Percentiles rank a stretch among this genome's conserved stretches.
These are phyloP conservation scores for Alloteropsis angusta DNA, from an alignment of 202 grass and related monocot genomes.

Conservation along the genomic window DNA sequence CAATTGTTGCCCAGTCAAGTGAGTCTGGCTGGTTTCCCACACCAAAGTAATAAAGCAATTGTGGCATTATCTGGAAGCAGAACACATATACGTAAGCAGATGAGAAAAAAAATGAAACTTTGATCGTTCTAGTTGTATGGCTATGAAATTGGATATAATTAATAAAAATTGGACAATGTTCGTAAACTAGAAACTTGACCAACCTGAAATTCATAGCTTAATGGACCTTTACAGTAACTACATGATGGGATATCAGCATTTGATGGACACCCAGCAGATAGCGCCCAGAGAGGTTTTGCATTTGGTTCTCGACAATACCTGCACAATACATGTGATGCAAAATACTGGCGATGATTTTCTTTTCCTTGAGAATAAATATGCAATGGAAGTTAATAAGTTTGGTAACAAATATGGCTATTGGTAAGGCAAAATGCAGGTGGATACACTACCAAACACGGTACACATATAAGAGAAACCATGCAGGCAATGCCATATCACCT, in stretches of 20 bases:
- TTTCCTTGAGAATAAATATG: not conserved
- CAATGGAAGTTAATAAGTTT: slow-evolving; percentile 8
- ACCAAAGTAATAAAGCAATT: slow-evolving; percentile 74
- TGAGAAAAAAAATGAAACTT: not conserved
- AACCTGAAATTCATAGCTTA: slow-evolving; percentile 94
- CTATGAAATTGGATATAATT: not conserved
- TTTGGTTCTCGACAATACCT: slow-evolving; percentile 77
- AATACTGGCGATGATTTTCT: not conserved
- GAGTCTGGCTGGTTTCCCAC: slow-evolving; percentile 71
- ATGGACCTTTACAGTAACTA: slow-evolving; percentile 63
- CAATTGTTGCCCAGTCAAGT: slow-evolving; percentile 90
- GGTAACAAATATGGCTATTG: not conserved
- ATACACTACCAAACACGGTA: not conserved
- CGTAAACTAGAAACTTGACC: not conserved
- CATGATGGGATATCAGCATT: slow-evolving; percentile 58
- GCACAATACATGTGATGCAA: slow-evolving; percentile 4
- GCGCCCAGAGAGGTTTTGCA: slow-evolving; percentile 75
- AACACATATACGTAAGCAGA: slow-evolving; percentile 15
- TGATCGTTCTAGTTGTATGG: not conserved
- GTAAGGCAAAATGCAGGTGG: not conserved
- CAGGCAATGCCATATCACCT: slow-evolving; percentile 41
- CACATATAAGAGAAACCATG: not conserved
- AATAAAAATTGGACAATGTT: not conserved
- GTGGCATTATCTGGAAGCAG: slow-evolving; percentile 84
- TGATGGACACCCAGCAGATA: slow-evolving; percentile 56